A percentile compares a stretch with the other conserved stretches of the same genome.
Conservation (phyloP, 2,329 filamentous ascomycete species). For the Aulographum hederae region DNA sequence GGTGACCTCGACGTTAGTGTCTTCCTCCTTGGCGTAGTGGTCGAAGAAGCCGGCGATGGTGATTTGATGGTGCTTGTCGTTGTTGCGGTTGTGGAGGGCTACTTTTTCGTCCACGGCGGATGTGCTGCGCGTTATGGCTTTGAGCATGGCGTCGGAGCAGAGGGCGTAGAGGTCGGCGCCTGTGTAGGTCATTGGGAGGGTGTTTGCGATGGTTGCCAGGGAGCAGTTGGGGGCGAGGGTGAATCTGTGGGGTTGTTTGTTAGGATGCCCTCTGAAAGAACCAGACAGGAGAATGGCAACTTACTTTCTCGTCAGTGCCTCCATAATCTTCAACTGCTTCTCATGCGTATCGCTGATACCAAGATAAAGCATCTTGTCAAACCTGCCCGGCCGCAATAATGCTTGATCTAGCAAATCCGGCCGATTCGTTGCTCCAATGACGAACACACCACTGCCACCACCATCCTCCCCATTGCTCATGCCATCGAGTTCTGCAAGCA, state of each 20-base stretch:
- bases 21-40: slow-evolving; percentile 64
- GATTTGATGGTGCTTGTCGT: slow-evolving; percentile 34
- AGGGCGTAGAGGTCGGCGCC: slow-evolving; percentile 94
- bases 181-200: slow-evolving; percentile 86
- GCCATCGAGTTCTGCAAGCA: slow-evolving; percentile 87
- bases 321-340: slow-evolving; percentile 85
- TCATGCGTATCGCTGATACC: slow-evolving; percentile 93
- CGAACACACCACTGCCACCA: slow-evolving; percentile 73
- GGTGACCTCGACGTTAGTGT: slow-evolving; percentile 72
- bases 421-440: slow-evolving; percentile 89
- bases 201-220: slow-evolving; percentile 52
- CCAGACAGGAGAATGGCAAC: slow-evolving; percentile 15
- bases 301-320: slow-evolving; percentile 85
- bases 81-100: slow-evolving; percentile 39
- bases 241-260: slow-evolving; percentile 39
- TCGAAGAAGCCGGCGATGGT: slow-evolving; percentile 94
- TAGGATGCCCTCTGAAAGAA: slow-evolving; percentile 1
- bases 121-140: slow-evolving; percentile 86
- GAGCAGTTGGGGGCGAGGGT: slow-evolving; percentile 65
- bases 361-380: slow-evolving; percentile 97
- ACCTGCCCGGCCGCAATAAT: slow-evolving; percentile 71
- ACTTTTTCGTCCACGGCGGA: slow-evolving; percentile 71
- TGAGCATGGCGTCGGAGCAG: slow-evolving; percentile 96
- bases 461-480: slow-evolving; percentile 83
- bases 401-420: slow-evolving; percentile 87